Evolutionary conservation across 2,329 filamentous ascomycete species (phyloP).

Genomic region (Rhinocladiella similis): DNA sequence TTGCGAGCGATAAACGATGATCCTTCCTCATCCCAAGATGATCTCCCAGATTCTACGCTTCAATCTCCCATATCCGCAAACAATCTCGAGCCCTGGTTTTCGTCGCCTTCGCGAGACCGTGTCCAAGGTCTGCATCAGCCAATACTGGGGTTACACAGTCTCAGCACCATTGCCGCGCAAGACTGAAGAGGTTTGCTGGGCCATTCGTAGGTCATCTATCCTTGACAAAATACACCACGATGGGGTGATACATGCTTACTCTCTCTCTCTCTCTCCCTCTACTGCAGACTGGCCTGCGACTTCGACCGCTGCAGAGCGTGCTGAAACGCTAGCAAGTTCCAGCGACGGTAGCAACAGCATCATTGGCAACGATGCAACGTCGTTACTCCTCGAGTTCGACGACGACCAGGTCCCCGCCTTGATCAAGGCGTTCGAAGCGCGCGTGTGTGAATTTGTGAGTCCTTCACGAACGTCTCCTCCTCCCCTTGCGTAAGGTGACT

Average conservation of each 20-base stretch:
- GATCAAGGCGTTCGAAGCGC: conserved; percentile 8
- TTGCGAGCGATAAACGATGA: not conserved
- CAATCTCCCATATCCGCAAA: conserved; percentile 7
- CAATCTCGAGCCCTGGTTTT: conserved; percentile 1
- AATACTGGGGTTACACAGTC: conserved; percentile 6
- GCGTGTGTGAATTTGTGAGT: conserved; percentile 13
- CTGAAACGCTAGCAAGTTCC: not conserved
- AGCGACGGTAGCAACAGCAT: not conserved
- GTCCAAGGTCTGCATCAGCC: not conserved
- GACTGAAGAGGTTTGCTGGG: conserved; percentile 15
- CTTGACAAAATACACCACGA: no score
- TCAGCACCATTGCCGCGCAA: not conserved
- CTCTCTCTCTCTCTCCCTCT: not conserved
- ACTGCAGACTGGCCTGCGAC: not conserved
- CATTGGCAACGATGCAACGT: not conserved
- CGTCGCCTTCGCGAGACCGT: conserved; percentile 8
- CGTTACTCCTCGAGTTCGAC: conserved; percentile 8
- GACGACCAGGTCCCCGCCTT: not conserved
- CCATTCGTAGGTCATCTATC: conserved; percentile 5
- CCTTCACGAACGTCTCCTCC: not conserved
- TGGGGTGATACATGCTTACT: not conserved
- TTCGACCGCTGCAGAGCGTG: not conserved
- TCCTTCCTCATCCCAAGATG: not conserved
- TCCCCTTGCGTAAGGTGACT: no score
- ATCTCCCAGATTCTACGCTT: conserved; percentile 16